These are phyloP conservation scores for Fusarium armeniacum DNA, from an alignment of 2,329 filamentous ascomycete species.

Conservation along the genomic window DNA sequence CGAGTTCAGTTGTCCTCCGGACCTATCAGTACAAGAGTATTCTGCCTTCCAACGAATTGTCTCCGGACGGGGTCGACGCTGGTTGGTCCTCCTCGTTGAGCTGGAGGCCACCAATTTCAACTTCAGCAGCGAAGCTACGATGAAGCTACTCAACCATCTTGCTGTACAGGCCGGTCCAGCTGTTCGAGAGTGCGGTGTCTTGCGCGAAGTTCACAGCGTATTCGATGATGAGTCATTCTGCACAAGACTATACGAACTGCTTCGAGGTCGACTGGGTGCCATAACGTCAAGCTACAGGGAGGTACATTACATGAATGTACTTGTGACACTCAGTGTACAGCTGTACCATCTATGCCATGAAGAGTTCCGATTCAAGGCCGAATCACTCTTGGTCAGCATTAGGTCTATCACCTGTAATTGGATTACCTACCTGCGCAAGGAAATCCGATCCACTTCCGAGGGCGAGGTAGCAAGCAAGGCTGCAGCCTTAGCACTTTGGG, in stretches of 20 bases:
- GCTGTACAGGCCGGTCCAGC: conserved; percentile 68
- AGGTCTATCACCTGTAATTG: conserved; percentile 63
- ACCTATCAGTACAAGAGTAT: conserved; percentile 66
- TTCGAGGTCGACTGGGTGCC: conserved; percentile 58
- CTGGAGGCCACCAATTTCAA: conserved; percentile 69
- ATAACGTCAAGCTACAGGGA: conserved; percentile 72
- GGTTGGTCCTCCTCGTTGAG: conserved; percentile 65
- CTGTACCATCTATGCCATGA: conserved; percentile 40
- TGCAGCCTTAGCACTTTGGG: conserved; percentile 63
- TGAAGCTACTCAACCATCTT: conserved; percentile 65
- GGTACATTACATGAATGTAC: conserved; percentile 67
- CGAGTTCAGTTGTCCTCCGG: conserved; percentile 62
- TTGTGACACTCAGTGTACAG: conserved; percentile 66
- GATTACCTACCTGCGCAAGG: conserved; percentile 62
- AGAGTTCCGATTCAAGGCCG: conserved; percentile 37
- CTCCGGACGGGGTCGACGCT: conserved; percentile 62
- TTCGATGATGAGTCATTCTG: conserved; percentile 68
- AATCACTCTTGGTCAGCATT: conserved; percentile 57
- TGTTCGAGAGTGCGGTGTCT: conserved; percentile 41
- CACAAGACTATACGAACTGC: conserved; percentile 60
- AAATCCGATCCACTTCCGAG: conserved; percentile 59
- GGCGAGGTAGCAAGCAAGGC: conserved; percentile 53
- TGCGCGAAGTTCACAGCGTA: conserved; percentile 63
- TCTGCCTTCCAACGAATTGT: conserved; percentile 64
- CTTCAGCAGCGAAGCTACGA: conserved; percentile 68